These are phyloP conservation scores for Botrytis byssoidea DNA, from an alignment of 2,329 filamentous ascomycete species.

Conservation along the genomic window DNA sequence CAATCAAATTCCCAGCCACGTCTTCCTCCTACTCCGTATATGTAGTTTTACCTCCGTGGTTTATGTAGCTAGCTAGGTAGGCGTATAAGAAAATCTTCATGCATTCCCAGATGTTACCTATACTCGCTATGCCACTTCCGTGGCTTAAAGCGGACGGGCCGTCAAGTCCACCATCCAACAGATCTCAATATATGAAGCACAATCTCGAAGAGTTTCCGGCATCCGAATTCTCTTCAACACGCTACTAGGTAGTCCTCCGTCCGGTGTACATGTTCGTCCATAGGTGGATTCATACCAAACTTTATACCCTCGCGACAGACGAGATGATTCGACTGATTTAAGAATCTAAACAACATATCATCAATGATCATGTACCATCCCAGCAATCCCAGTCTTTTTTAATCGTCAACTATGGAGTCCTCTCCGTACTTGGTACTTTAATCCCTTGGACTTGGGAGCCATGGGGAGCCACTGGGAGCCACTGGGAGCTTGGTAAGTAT, in stretches of 20 bases:
- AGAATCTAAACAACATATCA: background rate
- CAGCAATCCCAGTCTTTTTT: background rate
- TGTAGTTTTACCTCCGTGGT: background rate
- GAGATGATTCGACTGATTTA: background rate
- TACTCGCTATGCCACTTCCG: background rate
- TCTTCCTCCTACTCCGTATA: background rate
- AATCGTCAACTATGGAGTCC: slow-evolving; percentile 6
- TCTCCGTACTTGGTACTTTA: background rate
- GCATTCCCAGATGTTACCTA: background rate
- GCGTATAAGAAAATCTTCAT: too few relatives aligned
- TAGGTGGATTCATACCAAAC: background rate
- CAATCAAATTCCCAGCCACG: background rate
- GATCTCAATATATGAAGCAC: background rate
- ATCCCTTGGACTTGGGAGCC: background rate
- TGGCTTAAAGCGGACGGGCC: background rate
- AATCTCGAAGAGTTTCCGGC: background rate
- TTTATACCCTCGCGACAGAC: background rate
- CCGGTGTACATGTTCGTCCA: background rate
- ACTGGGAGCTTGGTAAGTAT: background rate
- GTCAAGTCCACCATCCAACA: background rate
- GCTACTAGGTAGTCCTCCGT: background rate
- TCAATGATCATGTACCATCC: background rate
- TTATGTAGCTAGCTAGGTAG: background rate
- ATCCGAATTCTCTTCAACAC: background rate
- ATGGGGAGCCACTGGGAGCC: background rate